Evolutionary conservation across 1,284 basidiomycete species (phyloP).

Genomic region (Vanrija sp.): DNA sequence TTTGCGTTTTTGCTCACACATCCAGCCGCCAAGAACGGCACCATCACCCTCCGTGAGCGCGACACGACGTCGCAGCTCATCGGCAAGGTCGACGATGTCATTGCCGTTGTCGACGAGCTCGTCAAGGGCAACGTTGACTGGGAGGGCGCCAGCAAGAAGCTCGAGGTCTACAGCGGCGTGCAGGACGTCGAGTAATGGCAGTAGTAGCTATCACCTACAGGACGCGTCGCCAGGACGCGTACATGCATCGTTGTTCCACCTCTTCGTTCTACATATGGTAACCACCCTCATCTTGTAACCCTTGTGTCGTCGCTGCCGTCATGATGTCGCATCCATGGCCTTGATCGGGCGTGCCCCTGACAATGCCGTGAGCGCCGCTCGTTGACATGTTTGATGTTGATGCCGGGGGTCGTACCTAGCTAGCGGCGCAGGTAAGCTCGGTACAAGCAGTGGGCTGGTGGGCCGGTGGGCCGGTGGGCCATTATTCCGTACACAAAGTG

Average conservation of each 20-base stretch:
- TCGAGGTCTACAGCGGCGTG: slow-evolving; percentile 82
- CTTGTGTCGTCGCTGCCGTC: neutral
- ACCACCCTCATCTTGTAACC: neutral
- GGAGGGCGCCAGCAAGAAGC: slow-evolving; percentile 66
- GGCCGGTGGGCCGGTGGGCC: too few relatives aligned
- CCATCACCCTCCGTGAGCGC: slow-evolving; percentile 87
- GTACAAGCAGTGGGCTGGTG: too few relatives aligned
- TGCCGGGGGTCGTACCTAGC: too few relatives aligned
- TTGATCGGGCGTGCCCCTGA: neutral
- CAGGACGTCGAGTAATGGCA: slow-evolving; percentile 64
- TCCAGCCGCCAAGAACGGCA: slow-evolving; percentile 74
- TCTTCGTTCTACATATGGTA: neutral
- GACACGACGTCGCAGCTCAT: slow-evolving; percentile 93
- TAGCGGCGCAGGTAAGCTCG: too few relatives aligned
- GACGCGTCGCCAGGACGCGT: neutral
- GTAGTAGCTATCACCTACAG: neutral
- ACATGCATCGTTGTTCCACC: neutral
- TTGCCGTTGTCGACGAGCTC: slow-evolving; percentile 71
- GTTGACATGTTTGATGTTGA: too few relatives aligned
- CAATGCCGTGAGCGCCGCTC: neutral
- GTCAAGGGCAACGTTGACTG: slow-evolving; percentile 72
- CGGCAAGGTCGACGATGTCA: slow-evolving; percentile 86
- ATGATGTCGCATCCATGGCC: neutral
- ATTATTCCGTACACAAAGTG: too few relatives aligned
- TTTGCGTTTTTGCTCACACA: slow-evolving; percentile 2